Evolutionary conservation across 345 rosid species (phyloP).

Genomic region (Nephelium lappaceum): DNA sequence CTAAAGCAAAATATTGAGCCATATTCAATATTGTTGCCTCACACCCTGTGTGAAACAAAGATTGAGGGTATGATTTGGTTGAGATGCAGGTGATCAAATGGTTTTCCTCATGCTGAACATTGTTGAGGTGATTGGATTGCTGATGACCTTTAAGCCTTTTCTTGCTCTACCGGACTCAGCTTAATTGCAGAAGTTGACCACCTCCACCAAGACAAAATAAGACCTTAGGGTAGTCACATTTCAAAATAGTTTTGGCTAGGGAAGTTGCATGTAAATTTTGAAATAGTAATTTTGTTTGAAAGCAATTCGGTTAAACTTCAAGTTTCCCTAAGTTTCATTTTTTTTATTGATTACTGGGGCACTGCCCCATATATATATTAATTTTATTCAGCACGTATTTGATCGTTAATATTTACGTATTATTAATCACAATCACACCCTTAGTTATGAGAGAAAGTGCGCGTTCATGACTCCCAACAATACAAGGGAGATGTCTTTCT

Average conservation of each 20-base stretch:
- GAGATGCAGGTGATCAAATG: slow-evolving; percentile 43
- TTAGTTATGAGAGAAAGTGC: too few relatives aligned
- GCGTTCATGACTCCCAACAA: too few relatives aligned
- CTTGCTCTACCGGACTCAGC: slow-evolving; percentile 29
- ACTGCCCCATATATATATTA: too few relatives aligned
- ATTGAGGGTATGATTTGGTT: not conserved
- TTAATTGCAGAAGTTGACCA: not conserved
- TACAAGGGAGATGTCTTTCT: too few relatives aligned
- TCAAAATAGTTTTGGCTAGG: not conserved
- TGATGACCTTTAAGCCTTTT: slow-evolving; percentile 53
- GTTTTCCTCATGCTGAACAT: slow-evolving; percentile 49
- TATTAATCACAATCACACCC: too few relatives aligned
- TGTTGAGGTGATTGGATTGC: slow-evolving; percentile 49
- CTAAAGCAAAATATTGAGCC: not conserved
- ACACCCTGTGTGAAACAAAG: not conserved
- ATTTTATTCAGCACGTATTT: too few relatives aligned
- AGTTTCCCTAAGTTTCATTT: not conserved
- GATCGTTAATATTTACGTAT: too few relatives aligned
- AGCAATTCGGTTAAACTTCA: not conserved
- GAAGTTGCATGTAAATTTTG: not conserved
- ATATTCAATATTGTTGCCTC: too few relatives aligned
- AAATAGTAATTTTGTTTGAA: not conserved
- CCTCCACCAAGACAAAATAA: not conserved
- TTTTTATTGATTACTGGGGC: too few relatives aligned
- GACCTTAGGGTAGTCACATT: not conserved